Evolutionary conservation across 139 green algal genomes (phyloP).

Genomic region (Chlamydomonas sphaeroides): DNA sequence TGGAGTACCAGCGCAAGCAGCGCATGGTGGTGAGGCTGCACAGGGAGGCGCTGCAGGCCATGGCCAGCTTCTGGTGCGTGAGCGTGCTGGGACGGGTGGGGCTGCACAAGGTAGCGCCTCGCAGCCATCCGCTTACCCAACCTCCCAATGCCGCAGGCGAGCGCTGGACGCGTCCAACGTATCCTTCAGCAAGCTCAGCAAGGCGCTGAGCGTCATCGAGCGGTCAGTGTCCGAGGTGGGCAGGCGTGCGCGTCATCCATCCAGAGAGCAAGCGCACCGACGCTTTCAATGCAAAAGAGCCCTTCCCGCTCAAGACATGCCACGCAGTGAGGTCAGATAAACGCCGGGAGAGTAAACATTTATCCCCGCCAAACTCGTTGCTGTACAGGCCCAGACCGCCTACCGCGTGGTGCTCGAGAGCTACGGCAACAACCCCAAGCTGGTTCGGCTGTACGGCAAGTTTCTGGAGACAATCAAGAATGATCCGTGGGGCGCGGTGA

Average conservation of each 20-base stretch:
- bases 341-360: too few species aligned
- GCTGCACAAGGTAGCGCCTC: too few species aligned
- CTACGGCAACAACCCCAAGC: conserved; percentile 36
- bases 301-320: too few species aligned
- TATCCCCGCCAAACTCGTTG: too few species aligned
- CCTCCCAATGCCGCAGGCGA: conserved; percentile 18
- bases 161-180: not conserved
- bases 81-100: too few species aligned
- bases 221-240: not conserved
- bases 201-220: conserved; percentile 21
- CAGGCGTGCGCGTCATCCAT: too few species aligned
- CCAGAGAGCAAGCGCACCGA: too few species aligned
- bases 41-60: conserved; percentile 35
- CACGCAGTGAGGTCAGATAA: too few species aligned
- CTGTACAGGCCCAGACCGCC: conserved; percentile 16
- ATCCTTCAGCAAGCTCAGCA: conserved; percentile 32
- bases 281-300: too few species aligned
- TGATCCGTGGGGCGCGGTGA: conserved; percentile 41
- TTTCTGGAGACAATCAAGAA: conserved; percentile 49
- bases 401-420: conserved; percentile 40
- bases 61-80: conserved; percentile 37
- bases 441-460: conserved; percentile 39
- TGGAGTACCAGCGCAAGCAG: conserved; percentile 43
- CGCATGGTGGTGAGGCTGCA: conserved; percentile 28
- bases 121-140: too few species aligned